Evolutionary conservation across 108 stramenopile genomes (phyloP), one percentile per base, ranked within the genome.

Genomic region (Skeletonema grethae): DNA sequence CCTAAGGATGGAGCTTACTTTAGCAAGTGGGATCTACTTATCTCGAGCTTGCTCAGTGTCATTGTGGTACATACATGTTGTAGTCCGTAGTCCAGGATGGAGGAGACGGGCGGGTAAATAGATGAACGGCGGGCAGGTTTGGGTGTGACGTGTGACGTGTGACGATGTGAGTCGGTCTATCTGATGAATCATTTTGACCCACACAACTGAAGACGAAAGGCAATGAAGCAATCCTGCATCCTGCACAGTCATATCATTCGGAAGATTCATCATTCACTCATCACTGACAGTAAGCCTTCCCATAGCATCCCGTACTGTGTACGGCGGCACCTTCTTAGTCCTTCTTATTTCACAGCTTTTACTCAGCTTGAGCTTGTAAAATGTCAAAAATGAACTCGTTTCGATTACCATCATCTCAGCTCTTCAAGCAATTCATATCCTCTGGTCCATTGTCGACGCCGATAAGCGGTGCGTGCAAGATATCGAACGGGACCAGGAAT

Each of bases 401-500:
- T 53, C 18, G 22, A 53, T 53, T 24, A 8, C 50, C 50, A 53
- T 53, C 50, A 53, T 53, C 50, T 24, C 24, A 53, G 22, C 50
- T 53, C 50, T 53, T 53, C 50, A 53, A 22, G 22, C 50, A 53
- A 53, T 22, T 53, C 50, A 53, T 53, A 53, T 53, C 50, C 8
- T 53, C 50, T 53, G 50, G 50, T 7, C 6, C 46, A 18, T 18
- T 24, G 20, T 22, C 50, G 5, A 0, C 22, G 22, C 50, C 50
- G 22, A 22, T 24, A 22, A 53, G 15, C 9, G 20, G 50, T 20
- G 22, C 50, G 4, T 53, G 8, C 50, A 53, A 7, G 22, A 1
- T 22, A 7, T 53, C 50, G 22, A 53, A 53, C n/a, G 22, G 50
- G 50, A 22, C 8, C 1, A 22, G 22, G 20, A 53, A 53, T 53